phyloP scores from a whole-genome alignment of 768 basidiomycete genomes.

The Lactarius pseudohatsudake region DNA sequence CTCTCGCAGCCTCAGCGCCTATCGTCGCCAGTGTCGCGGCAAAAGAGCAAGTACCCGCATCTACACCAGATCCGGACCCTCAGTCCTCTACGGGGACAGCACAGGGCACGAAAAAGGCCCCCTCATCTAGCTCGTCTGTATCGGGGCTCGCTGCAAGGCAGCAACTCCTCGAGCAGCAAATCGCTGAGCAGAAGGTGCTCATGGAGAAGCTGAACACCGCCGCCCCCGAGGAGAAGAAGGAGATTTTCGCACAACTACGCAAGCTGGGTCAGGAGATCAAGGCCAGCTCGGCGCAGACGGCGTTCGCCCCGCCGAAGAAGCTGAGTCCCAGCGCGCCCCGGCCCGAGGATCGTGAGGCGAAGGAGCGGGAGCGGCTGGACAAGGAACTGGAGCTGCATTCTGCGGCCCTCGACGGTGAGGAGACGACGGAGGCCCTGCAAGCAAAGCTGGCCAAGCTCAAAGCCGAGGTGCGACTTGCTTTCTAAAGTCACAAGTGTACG shows the following conservation, averaged over 20 bases:
- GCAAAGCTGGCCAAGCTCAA: conserved; percentile 75
- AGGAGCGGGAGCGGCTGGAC: conserved; percentile 69
- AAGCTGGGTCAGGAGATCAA: conserved; percentile 82
- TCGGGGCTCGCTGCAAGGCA: conserved; percentile 70
- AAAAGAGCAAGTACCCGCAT: conserved; percentile 36
- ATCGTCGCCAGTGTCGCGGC: conserved; percentile 62
- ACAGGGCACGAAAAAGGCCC: conserved; percentile 40
- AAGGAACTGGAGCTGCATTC: conserved; percentile 78
- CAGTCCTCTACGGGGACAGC: conserved; percentile 34
- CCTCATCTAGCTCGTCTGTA: conserved; percentile 38
- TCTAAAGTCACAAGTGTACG: not conserved
- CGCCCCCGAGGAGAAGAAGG: conserved; percentile 71
- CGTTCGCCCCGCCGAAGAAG: conserved; percentile 34
- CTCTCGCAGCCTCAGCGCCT: conserved; percentile 80
- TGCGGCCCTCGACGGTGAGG: conserved; percentile 44
- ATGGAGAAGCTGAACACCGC: conserved; percentile 69
- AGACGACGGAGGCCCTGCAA: conserved; percentile 67
- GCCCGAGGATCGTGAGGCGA: conserved; percentile 51
- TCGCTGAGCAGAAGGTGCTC: conserved; percentile 84
- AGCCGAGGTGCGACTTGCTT: conserved; percentile 58
- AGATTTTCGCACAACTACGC: conserved; percentile 71
- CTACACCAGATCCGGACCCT: conserved; percentile 31
- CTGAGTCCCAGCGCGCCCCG: conserved; percentile 30
- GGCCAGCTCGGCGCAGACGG: conserved; percentile 35
- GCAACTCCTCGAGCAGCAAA: conserved; percentile 74